Evolutionary conservation across 768 basidiomycete species (phyloP), one percentile per base, ranked within the genome.

Genomic region (Tricholoma furcatifolium): DNA sequence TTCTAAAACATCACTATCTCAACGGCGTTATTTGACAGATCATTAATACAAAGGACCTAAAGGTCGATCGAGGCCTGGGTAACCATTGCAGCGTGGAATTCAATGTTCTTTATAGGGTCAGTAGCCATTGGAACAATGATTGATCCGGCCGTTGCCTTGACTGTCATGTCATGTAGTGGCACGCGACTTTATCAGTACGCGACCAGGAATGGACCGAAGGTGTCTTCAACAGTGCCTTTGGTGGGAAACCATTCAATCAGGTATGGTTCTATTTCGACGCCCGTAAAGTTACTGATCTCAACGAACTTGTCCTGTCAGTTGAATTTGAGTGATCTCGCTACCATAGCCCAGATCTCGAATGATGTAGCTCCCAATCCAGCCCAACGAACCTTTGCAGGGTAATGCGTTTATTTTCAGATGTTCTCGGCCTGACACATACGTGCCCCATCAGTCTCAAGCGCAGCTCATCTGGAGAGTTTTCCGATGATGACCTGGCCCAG

Each of bases 81-180:
- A 87, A 88, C 56, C 79, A 79, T 48, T 76, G 77, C 56, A 86
- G 84, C 18, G 72, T 85, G 32, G 87, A 90, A 60, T 88, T 88
- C 71, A 87, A 74, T 43, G 50, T 76, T 14, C 61, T 78, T 2
- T 78, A 78, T 63, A 47, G 75, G 38, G 75, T 74, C 55, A 23
- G 66, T 59, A 3, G 12, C 7, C 15, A n/a, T n/a, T n/a, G n/a
- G n/a, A n/a, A n/a, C 24, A 17, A 11, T 46, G 27, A 27, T 27
- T 27, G 27, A 12, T 24, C 30, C 8, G 30, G 10, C 4, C 30
- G 35, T 11, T 32, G 6, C 17, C n/a, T 11, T 35, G n/a, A 17
- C 42, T 45, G n/a, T 45, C 18, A 27, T 42, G 40, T 10, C 21
- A 12, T 20, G n/a, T 50, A 75, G 72, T 86, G 84, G 84, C 85